phyloP scores from a whole-genome alignment of 345 rosid genomes.

The Clausena lansium region DNA sequence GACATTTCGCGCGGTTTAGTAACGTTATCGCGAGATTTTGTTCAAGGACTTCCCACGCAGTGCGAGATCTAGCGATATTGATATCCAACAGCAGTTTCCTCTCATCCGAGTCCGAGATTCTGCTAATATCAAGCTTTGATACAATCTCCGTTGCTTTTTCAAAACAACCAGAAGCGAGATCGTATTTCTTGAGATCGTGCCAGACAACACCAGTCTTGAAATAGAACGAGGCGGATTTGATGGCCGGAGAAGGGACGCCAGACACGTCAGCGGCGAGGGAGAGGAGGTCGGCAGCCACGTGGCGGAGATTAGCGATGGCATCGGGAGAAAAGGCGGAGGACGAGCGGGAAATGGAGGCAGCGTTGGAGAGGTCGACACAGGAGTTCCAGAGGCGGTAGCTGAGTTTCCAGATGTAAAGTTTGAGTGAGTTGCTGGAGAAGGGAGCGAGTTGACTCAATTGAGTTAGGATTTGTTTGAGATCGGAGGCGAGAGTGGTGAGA shows the following conservation, averaged over 20 bases:
- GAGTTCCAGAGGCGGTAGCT: constrained; percentile 96
- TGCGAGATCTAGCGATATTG: constrained; percentile 80
- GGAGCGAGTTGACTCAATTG: constrained; percentile 60
- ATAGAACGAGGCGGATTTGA: constrained; percentile 79
- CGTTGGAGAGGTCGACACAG: constrained; percentile 82
- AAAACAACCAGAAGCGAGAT: constrained; percentile 81
- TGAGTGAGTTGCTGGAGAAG: constrained; percentile 48
- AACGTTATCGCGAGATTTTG: constrained; percentile 73
- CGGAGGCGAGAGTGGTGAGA: constrained; percentile 31
- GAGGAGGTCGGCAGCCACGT: constrained; percentile 87
- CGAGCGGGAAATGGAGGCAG: constrained; percentile 42
- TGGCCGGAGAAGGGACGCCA: constrained; percentile 73
- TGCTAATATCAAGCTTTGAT: constrained; percentile 49
- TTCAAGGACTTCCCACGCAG: constrained; percentile 80
- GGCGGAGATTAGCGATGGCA: constrained; percentile 54
- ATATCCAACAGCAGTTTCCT: constrained; percentile 66
- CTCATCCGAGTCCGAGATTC: constrained; percentile 59
- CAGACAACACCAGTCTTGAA: constrained; percentile 70
- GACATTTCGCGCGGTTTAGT: constrained; percentile 59
- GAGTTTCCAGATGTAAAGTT: constrained; percentile 82
- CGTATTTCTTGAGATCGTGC: constrained; percentile 59
- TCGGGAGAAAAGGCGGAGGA: constrained; percentile 27
- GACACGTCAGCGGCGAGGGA: constrained; percentile 53
- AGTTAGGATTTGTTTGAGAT: constrained; percentile 51
- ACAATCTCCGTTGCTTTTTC: constrained; percentile 79